phyloP scores from a whole-genome alignment of 2,329 filamentous ascomycete genomes.

The Nothomitra cinnamomea region DNA sequence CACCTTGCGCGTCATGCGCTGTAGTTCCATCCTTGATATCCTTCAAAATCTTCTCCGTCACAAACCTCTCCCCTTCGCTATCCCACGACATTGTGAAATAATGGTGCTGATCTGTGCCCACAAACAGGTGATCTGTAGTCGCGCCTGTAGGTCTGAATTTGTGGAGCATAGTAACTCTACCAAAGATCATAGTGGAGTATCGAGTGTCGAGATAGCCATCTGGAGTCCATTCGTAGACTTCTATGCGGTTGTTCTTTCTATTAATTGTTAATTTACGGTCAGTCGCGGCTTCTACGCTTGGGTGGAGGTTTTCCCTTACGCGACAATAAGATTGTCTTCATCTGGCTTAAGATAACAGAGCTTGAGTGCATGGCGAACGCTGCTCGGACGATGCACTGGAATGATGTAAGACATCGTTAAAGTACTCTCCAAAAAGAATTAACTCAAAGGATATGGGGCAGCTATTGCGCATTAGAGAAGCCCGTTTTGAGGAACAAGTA shows the following conservation, averaged over 20 bases:
- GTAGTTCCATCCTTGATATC: constrained; percentile 43
- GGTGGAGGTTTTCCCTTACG: constrained; percentile 40
- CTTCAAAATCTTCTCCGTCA: constrained; percentile 39
- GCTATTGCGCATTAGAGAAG: too few relatives aligned
- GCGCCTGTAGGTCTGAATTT: constrained; percentile 60
- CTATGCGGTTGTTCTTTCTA: constrained; percentile 71
- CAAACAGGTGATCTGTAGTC: constrained; percentile 68
- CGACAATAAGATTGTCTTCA: constrained; percentile 70
- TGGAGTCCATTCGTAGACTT: constrained; percentile 57
- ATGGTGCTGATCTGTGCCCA: constrained; percentile 76
- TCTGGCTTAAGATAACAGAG: constrained; percentile 56
- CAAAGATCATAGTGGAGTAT: constrained; percentile 60
- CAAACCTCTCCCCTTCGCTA: constrained; percentile 31
- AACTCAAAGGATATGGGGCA: neutral
- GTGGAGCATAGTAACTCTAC: constrained; percentile 72
- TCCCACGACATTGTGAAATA: constrained; percentile 91
- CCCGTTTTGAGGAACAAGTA: too few relatives aligned
- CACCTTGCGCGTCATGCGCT: too few relatives aligned
- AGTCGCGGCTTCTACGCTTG: neutral
- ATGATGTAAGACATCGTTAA: constrained; percentile 78
- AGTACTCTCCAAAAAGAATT: neutral
- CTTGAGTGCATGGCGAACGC: constrained; percentile 74
- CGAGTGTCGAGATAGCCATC: constrained; percentile 44
- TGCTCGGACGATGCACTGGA: constrained; percentile 82
- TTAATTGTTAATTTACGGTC: constrained; percentile 8